phyloP scores from a whole-genome alignment of 148 eudicot genomes.

The Bassia scoparia region DNA sequence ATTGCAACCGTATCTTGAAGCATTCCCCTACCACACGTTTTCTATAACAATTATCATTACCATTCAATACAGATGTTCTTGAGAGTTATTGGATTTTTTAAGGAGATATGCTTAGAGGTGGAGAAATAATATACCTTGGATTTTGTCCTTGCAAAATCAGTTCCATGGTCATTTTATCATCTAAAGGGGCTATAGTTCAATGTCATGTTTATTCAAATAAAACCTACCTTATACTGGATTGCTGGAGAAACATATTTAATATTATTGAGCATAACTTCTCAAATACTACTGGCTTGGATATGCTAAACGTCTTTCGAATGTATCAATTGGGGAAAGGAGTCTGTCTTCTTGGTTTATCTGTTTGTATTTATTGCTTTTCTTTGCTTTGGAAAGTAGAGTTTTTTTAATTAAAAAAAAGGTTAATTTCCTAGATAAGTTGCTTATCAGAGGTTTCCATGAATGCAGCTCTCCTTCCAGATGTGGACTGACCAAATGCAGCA shows the following conservation, averaged over 20 bases:
- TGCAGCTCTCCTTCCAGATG: slow-evolving; percentile 69
- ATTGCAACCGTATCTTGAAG: too few species aligned
- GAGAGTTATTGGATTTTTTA: too few species aligned
- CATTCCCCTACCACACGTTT: too few species aligned
- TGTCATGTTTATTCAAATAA: neutral
- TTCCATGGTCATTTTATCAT: too few species aligned
- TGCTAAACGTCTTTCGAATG: neutral
- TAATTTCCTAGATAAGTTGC: neutral
- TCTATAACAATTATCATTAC: too few species aligned
- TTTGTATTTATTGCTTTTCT: too few species aligned
- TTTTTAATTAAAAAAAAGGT: too few species aligned
- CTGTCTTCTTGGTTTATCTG: neutral
- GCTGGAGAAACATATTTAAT: neutral
- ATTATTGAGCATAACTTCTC: neutral
- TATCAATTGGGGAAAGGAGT: neutral
- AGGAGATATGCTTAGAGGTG: too few species aligned
- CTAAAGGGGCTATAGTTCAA: neutral
- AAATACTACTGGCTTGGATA: neutral
- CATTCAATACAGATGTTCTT: too few species aligned
- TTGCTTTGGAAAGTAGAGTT: neutral
- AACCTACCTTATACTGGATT: neutral
- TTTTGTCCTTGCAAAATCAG: too few species aligned
- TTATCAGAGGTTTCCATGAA: slow-evolving; percentile 4
- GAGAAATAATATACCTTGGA: too few species aligned
- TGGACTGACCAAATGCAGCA: slow-evolving; percentile 73